Base-by-base conservation (phyloP, 192 early-diverging fungal species). In the Chytriomyces confervae region DNA sequence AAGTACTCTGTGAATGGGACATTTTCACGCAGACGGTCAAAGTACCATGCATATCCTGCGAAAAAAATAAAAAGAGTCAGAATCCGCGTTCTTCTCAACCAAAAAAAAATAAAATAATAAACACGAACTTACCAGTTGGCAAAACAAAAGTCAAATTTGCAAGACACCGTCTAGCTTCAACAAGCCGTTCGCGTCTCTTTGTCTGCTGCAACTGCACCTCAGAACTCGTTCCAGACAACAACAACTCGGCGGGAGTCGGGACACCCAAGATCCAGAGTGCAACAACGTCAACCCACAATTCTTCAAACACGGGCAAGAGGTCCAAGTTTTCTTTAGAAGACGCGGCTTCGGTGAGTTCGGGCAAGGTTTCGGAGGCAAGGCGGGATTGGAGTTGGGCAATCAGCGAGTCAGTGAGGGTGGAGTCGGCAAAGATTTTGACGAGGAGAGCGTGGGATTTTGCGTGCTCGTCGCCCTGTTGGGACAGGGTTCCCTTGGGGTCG, bases 11-110 rank as follows among this genome's bases (percentile, higher is more conserved):
- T 24, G 61, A 66, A 65, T 18, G 62, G 75, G 9, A 76, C 61
- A 49, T 20, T 11, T 16, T 66, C 64, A 18, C 75, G 62, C 5
- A 76, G 27, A 46, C 29, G 62, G 75, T 76, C 75, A 67, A 76
- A 76, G 48, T 67, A 76, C 75, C 75, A 76, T 4, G 75, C 36
- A 11, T 53, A 53, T 48, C 75, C 75, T 76, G 51, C 5, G 43
- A 6, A 29, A 57, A 57, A n/a, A 16, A 57, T 0, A n/a, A 57
- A 27, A n/a, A 20, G 16, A 2, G 53, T n/a, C 53, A 57, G 53
- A 20, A 57, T 57, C 20, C 53, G 3, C 16, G 53, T n/a, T 23
- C 3, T 57, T 20, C 18, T 36, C 36, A 36, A 57, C 16, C 53
- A 13, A 13, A 23, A 69, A 20, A 50, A 61, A 63, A 1, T n/a